phyloP scores from a whole-genome alignment of 1,139 yeast species.

The Blastobotrys elegans region DNA sequence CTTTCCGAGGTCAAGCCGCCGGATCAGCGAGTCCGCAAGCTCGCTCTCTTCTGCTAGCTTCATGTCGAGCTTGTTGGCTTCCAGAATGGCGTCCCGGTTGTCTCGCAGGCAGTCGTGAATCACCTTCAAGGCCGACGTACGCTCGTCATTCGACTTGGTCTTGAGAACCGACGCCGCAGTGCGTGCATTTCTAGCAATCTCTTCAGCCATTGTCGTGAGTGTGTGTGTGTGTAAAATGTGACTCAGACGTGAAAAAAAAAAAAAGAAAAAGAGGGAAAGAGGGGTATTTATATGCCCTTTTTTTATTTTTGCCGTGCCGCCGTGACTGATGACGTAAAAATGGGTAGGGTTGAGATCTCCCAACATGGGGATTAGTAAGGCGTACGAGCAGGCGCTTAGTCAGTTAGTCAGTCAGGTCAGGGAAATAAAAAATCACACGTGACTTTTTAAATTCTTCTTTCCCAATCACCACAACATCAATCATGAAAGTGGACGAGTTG shows the following conservation, averaged over 20 bases:
- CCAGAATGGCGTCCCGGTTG: slow-evolving; percentile 56
- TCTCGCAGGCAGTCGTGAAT: slow-evolving; percentile 64
- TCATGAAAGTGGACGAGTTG: background rate
- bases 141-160: slow-evolving; percentile 64
- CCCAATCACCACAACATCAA: background rate
- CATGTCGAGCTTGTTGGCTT: slow-evolving; percentile 72
- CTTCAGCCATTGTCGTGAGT: slow-evolving; percentile 46
- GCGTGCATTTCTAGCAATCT: slow-evolving; percentile 75
- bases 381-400: too few relatives aligned
- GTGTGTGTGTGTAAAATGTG: background rate
- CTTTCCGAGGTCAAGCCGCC: slow-evolving; percentile 74
- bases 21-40: slow-evolving; percentile 64
- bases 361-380: too few relatives aligned
- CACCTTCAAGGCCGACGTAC: slow-evolving; percentile 66
- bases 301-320: background rate
- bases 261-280: too few relatives aligned
- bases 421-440: too few relatives aligned
- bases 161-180: slow-evolving; percentile 74
- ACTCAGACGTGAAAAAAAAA: background rate
- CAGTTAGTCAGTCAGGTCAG: too few relatives aligned
- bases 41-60: slow-evolving; percentile 56
- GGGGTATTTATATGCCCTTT: too few relatives aligned
- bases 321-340: background rate
- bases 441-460: background rate
- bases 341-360: too few relatives aligned